These are phyloP conservation scores for Magnaporthiopsis incrustans DNA, from an alignment of 2,329 filamentous ascomycete species.

Conservation along the genomic window DNA sequence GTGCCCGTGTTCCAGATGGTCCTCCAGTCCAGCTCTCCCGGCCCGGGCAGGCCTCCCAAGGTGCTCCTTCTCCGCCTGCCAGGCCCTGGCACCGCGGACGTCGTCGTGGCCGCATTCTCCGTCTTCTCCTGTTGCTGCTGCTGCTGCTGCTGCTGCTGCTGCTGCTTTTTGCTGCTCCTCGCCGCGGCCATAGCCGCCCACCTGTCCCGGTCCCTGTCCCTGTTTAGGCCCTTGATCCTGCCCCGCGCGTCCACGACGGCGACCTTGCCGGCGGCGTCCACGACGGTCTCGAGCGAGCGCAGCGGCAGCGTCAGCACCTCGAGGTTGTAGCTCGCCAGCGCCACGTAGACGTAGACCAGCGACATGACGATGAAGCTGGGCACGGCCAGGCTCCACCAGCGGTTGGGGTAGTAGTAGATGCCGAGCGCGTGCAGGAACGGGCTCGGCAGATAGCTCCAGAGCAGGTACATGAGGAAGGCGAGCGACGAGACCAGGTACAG, in stretches of 20 bases:
- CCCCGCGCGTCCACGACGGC: conserved; percentile 73
- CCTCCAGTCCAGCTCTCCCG: conserved; percentile 56
- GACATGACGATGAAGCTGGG: conserved; percentile 85
- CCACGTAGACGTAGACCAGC: conserved; percentile 88
- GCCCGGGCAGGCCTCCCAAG: not conserved
- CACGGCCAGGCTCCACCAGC: conserved; percentile 94
- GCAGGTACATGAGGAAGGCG: conserved; percentile 63
- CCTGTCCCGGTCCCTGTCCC: conserved; percentile 21
- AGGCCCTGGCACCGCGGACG: conserved; percentile 4
- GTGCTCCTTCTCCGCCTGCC: conserved; percentile 15
- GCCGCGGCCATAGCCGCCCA: conserved; percentile 23
- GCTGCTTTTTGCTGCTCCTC: conserved; percentile 10
- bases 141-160: conserved; percentile 15
- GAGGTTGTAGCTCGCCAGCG: conserved; percentile 83
- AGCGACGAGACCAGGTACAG: conserved; percentile 85
- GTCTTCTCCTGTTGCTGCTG: conserved; percentile 24
- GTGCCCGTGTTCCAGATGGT: conserved; percentile 85
- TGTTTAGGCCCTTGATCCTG: conserved; percentile 24
- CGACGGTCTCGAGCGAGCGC: conserved; percentile 75
- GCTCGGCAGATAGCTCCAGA: conserved; percentile 87
- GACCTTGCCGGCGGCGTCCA: conserved; percentile 82
- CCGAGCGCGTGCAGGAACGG: conserved; percentile 88
- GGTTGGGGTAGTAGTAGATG: conserved; percentile 93
- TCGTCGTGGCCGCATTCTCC: conserved; percentile 14
- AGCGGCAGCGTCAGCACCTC: conserved; percentile 79